These are phyloP conservation scores for Hortiboletus campestris DNA, from an alignment of 768 basidiomycete genomes.

Conservation along the genomic window DNA sequence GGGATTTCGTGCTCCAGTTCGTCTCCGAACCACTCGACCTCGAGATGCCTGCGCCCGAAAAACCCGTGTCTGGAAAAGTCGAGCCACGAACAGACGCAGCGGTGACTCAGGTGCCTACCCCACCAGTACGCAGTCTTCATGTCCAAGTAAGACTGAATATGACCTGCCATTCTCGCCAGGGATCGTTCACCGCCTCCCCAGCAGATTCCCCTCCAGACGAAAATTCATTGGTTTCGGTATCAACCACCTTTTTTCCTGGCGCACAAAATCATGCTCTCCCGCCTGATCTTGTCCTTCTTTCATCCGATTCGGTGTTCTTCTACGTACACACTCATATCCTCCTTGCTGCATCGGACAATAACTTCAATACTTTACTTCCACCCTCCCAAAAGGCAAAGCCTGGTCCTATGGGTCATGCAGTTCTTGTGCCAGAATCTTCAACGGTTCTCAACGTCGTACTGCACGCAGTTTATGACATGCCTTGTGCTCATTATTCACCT, in stretches of 20 bases:
- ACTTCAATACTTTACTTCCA: conserved; percentile 60
- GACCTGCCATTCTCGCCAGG: conserved; percentile 18
- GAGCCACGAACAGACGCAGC: conserved; percentile 13
- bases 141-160: conserved; percentile 2
- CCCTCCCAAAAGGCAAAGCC: conserved; percentile 35
- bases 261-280: conserved; percentile 54
- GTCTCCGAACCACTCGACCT: conserved; percentile 46
- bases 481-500: conserved; percentile 74
- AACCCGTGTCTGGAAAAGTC: conserved; percentile 30
- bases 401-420: conserved; percentile 49
- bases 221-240: conserved; percentile 64
- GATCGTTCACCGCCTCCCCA: conserved; percentile 34
- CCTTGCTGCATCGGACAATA: conserved; percentile 58
- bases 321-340: conserved; percentile 68
- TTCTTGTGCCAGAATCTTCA: conserved; percentile 60
- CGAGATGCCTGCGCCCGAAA: conserved; percentile 36
- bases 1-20: conserved; percentile 64
- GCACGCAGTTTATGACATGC: conserved; percentile 69
- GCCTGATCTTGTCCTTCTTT: conserved; percentile 65
- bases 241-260: conserved; percentile 78
- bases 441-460: conserved; percentile 68
- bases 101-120: conserved; percentile 55
- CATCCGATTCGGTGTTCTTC: conserved; percentile 80
- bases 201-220: conserved; percentile 36
- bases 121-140: conserved; percentile 47